Evolutionary conservation across 73 alveolate genomes (phyloP).

Genomic region (Symbiodinium natans): DNA sequence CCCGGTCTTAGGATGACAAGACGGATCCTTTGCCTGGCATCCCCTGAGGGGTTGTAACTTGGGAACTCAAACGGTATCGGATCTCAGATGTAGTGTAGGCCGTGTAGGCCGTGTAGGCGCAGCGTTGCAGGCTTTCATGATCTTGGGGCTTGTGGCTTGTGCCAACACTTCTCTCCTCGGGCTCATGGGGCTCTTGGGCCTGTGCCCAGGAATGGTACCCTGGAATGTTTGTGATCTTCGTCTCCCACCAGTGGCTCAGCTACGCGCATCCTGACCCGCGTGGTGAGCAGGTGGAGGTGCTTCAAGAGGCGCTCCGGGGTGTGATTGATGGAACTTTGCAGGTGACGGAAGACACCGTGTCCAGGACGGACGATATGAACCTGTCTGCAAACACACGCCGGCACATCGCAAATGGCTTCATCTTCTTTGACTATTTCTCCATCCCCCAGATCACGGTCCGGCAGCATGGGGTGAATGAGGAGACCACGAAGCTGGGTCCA

Average conservation of each 20-base stretch:
- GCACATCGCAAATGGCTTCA: not conserved
- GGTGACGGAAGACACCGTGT: not conserved
- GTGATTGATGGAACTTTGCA: not conserved
- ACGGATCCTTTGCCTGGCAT: too few species aligned
- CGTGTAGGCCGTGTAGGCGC: too few species aligned
- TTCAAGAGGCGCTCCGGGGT: not conserved
- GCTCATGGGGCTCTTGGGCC: too few species aligned
- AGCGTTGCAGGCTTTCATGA: too few species aligned
- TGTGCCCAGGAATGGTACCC: not conserved
- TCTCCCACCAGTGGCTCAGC: slow-evolving; percentile 1
- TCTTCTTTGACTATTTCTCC: not conserved
- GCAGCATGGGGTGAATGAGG: not conserved
- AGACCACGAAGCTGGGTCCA: too few species aligned
- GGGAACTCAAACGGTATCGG: too few species aligned
- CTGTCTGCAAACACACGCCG: not conserved
- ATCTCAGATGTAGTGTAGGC: too few species aligned
- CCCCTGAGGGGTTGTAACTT: too few species aligned
- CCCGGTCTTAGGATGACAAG: too few species aligned
- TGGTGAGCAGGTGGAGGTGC: not conserved
- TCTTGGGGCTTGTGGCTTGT: too few species aligned
- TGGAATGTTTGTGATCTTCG: not conserved
- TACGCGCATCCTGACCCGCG: not conserved
- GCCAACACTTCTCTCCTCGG: too few species aligned
- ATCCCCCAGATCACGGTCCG: slow-evolving; percentile 7
- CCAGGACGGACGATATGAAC: not conserved